These are phyloP conservation scores for Fennellomyces sp. DNA, from an alignment of 371 early-diverging fungal species.

Conservation along the genomic window DNA sequence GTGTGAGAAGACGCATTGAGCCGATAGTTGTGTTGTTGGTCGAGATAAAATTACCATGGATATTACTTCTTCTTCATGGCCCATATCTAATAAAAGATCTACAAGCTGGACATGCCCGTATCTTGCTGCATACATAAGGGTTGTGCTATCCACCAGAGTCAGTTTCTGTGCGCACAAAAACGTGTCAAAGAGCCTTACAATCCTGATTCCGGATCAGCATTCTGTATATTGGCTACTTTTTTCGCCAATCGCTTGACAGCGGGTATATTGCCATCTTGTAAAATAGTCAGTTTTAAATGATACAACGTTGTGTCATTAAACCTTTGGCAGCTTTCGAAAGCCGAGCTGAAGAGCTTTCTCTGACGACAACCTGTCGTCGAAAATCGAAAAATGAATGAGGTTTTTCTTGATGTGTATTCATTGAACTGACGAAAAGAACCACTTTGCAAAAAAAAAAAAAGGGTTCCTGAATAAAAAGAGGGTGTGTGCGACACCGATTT, in stretches of 20 bases:
- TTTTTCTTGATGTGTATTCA: conserved; percentile 2
- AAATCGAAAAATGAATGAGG: conserved; percentile 38
- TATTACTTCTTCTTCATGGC: conserved; percentile 55
- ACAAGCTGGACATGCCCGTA: conserved; percentile 50
- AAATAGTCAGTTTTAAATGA: neutral
- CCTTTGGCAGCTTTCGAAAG: conserved; percentile 50
- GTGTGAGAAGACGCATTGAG: no score
- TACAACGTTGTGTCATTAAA: conserved; percentile 4
- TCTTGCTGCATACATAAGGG: conserved; percentile 50
- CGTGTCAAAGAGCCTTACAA: no score
- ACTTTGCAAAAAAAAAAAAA: neutral
- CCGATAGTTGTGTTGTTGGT: no score
- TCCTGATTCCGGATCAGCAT: conserved; percentile 54
- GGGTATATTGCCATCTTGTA: conserved; percentile 48
- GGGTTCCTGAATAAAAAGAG: conserved; percentile 2
- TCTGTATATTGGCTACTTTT: conserved; percentile 50
- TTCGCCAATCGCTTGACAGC: conserved; percentile 49
- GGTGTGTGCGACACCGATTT: no score
- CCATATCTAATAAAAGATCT: conserved; percentile 39
- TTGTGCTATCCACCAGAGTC: conserved; percentile 49
- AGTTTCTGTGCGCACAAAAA: no score
- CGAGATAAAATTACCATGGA: conserved; percentile 51
- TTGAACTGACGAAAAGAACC: neutral
- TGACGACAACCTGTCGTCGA: conserved; percentile 39
- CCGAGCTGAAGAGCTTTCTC: conserved; percentile 45